Evolutionary conservation across 1,284 basidiomycete genomes (phyloP).

Genomic region (Xerocomus amazonicus): DNA sequence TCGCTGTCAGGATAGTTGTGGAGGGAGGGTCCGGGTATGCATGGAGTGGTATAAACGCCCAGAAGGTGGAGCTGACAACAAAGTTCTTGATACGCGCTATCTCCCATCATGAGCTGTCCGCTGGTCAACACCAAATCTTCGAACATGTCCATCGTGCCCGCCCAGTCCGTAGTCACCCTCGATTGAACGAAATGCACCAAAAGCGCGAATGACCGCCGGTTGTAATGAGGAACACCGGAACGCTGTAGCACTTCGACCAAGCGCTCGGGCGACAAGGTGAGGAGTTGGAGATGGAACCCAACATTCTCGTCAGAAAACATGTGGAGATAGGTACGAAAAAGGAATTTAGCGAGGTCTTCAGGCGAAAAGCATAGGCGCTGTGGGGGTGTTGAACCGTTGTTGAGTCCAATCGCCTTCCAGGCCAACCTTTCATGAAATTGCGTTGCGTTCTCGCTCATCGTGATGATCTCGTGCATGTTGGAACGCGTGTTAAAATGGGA

Average conservation of each 20-base stretch:
- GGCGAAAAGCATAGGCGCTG: conserved; percentile 28
- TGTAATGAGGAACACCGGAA: conserved; percentile 35
- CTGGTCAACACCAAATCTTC: conserved; percentile 30
- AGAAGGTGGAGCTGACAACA: conserved; percentile 37
- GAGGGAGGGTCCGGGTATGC: background rate
- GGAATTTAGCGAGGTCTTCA: conserved; percentile 35
- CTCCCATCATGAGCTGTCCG: conserved; percentile 28
- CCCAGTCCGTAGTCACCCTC: conserved; percentile 35
- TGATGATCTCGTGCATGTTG: conserved; percentile 39
- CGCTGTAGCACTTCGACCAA: background rate
- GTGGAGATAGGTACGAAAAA: conserved; percentile 44
- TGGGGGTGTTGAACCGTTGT: background rate
- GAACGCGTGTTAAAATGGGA: conserved; percentile 41
- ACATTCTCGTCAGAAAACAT: conserved; percentile 39
- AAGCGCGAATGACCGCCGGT: conserved; percentile 40
- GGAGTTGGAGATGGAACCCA: background rate
- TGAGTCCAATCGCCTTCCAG: conserved; percentile 38
- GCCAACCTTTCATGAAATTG: conserved; percentile 43
- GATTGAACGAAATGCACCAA: conserved; percentile 39
- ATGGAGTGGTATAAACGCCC: conserved; percentile 21
- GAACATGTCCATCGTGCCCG: conserved; percentile 29
- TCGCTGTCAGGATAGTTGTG: background rate
- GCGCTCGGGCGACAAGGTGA: background rate
- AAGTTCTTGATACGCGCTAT: conserved; percentile 40
- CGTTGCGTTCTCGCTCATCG: background rate